Base-by-base conservation (phyloP, 164 flowering plant species). In the Liquidambar formosana region DNA sequence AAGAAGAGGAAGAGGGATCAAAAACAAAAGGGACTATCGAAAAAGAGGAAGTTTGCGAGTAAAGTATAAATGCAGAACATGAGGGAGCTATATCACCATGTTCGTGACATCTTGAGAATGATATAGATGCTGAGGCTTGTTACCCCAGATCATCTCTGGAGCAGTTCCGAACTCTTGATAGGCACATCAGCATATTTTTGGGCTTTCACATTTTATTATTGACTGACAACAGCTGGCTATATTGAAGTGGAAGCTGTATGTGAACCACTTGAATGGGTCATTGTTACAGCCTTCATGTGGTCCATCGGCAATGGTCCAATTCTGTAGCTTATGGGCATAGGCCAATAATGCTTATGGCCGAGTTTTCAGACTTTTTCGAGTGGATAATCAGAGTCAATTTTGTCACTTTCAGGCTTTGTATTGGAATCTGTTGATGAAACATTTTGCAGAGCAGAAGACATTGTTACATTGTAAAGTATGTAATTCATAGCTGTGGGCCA, bases 1-100 rank as follows among this genome's bases (percentile, higher is more conserved):
- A 90, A 85, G 83, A 95, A 93, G 86, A 87, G 93, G 81, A 89
- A 89, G 75, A 78, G 78, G 63, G 83, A 86, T 12, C 84, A 83
- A 52, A 88, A 74, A 71, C 85, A 77, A 46, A 77, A 66, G 26
- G 88, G 85, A 8, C 46, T 46, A 18, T 44, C 77, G 0, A 86
- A 82, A 74, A 87, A 72, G 81, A 80, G 79, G 70, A 82, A 77
- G 75, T 57, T 69, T 27, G 27, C 60, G 33, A 22, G 43, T 14
- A 83, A 80, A 70, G 59, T 76, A 61, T 79, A 78, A 80, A 45
- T 61, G 16, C 41, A 4, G n/a, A 16, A 21, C 22, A 26, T 13
- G 46, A 38, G 52, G 49, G 23, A 49, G 10, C 22, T 38, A 10
- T 56, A 53, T 38, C 18, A 52, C 15, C 18, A 14, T 18, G 8